Base-by-base conservation (phyloP, 139 green algal species). In the Bryopsis sp. region DNA sequence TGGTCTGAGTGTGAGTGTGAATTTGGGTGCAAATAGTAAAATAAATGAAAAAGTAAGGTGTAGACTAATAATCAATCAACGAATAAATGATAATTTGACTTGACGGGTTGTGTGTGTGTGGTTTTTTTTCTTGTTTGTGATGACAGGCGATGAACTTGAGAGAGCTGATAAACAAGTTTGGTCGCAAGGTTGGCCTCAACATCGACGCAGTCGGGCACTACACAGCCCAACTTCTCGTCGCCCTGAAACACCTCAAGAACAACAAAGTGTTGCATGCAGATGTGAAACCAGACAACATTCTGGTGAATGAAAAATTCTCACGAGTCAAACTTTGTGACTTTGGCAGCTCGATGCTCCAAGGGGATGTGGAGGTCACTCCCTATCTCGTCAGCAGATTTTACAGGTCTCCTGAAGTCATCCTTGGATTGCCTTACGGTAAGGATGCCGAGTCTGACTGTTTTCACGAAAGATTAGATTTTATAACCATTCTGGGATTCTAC, bases 271-370 rank as follows among this genome's bases (percentile, higher is more conserved):
- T 99, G 43, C 94, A 99, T 71, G 94, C 94, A 4, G 94, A 99
- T 78, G 96, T 99, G 83, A 99, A 99, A 86, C 94, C 94, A 2
- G 94, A 99, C 84, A 99, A 99, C 86, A 95, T 99, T 57, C 89
- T 99, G 26, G 85, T 97, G 43, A 96, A 95, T 74, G 79, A 86
- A 50, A 82, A 84, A 72, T 76, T 43, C 38, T 64, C 31, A n/a
- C 46, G 78, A 64, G 74, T 85, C 8, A 84, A 86, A 78, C 39
- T 89, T 7, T 96, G 87, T 74, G 94, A 99, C 76, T 95, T 98
- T 77, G 94, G 94, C 19, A 89, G 74, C 4, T 94, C 94, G 46
- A 97, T 98, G 90, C 26, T 88, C n/a, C 72, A 76, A 22, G 91
- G 90, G 0, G 87, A 97, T 65, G 97, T 97, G 61, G 92, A 97